phyloP scores from a whole-genome alignment of 768 basidiomycete species.

The Pluteus cervinus region DNA sequence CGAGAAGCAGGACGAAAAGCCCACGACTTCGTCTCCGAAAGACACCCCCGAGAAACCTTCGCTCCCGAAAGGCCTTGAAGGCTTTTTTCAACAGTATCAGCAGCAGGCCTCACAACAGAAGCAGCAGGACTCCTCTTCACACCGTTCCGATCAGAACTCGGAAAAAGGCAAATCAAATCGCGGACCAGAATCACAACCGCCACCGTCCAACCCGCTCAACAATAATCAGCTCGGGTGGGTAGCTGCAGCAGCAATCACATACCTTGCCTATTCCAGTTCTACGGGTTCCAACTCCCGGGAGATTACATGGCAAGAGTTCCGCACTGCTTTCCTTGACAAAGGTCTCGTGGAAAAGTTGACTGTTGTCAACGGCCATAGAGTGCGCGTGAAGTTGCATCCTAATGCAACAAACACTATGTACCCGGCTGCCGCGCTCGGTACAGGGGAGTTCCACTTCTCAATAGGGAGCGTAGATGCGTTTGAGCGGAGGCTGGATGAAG shows the following conservation, averaged over 20 bases:
- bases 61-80: conserved; percentile 64
- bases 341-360: conserved; percentile 91
- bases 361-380: conserved; percentile 86
- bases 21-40: background rate
- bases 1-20: conserved; percentile 22
- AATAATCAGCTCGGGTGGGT: conserved; percentile 52
- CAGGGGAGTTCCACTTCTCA: conserved; percentile 84
- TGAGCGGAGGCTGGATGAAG: conserved; percentile 91
- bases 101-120: conserved; percentile 34
- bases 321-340: conserved; percentile 93
- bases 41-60: conserved; percentile 30
- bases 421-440: conserved; percentile 44
- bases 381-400: conserved; percentile 89
- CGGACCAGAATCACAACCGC: conserved; percentile 30
- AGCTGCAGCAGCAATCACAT: conserved; percentile 48
- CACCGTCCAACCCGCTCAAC: conserved; percentile 43
- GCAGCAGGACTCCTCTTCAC: conserved; percentile 25
- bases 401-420: conserved; percentile 82
- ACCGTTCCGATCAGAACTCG: conserved; percentile 26
- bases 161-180: conserved; percentile 25
- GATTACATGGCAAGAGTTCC: conserved; percentile 99
- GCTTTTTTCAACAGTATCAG: conserved; percentile 70
- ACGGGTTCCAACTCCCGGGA: conserved; percentile 61
- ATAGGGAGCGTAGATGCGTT: conserved; percentile 97
- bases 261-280: conserved; percentile 60